Conservation (phyloP, 768 basidiomycete species). For the Macrolepiota dolichaula region DNA sequence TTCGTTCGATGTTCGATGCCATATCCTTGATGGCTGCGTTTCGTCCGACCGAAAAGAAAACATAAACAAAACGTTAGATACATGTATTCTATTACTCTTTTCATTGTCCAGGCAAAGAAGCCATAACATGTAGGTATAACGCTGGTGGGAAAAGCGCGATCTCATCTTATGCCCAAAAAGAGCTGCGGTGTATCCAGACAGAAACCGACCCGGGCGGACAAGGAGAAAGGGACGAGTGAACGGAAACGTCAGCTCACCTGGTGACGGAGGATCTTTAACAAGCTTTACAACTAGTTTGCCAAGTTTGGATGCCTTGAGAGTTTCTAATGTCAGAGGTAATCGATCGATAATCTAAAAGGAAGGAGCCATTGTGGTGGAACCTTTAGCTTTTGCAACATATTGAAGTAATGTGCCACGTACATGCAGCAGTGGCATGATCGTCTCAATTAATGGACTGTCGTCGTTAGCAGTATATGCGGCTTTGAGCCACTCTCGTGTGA, state of each 20-base stretch:
- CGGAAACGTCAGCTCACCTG: constrained; percentile 61
- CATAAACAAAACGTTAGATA: constrained; percentile 66
- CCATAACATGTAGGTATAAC: constrained; percentile 17
- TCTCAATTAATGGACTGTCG: constrained; percentile 62
- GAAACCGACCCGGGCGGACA: constrained; percentile 6
- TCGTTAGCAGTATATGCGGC: constrained; percentile 47
- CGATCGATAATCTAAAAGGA: constrained; percentile 73
- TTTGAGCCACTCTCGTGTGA: constrained; percentile 81
- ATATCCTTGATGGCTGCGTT: constrained; percentile 88
- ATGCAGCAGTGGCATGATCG: constrained; percentile 83
- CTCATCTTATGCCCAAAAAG: constrained; percentile 13
- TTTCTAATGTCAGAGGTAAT: constrained; percentile 68
- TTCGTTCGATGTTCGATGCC: constrained; percentile 83
- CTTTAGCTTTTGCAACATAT: constrained; percentile 1
- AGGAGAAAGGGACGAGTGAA: constrained; percentile 13
- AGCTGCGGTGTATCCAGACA: constrained; percentile 9
- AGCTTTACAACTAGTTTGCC: constrained; percentile 79
- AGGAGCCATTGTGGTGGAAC: constrained; percentile 9
- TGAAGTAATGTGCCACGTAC: constrained; percentile 44
- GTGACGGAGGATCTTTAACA: constrained; percentile 68
- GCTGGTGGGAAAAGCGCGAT: constrained; percentile 11
- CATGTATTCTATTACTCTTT: constrained; percentile 44
- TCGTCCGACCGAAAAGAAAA: constrained; percentile 29
- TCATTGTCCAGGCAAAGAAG: constrained; percentile 24
- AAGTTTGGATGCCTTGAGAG: constrained; percentile 67